Evolutionary conservation across 805 yeast genomes (phyloP).

Genomic region (Diddensiella caesifluorescens): DNA sequence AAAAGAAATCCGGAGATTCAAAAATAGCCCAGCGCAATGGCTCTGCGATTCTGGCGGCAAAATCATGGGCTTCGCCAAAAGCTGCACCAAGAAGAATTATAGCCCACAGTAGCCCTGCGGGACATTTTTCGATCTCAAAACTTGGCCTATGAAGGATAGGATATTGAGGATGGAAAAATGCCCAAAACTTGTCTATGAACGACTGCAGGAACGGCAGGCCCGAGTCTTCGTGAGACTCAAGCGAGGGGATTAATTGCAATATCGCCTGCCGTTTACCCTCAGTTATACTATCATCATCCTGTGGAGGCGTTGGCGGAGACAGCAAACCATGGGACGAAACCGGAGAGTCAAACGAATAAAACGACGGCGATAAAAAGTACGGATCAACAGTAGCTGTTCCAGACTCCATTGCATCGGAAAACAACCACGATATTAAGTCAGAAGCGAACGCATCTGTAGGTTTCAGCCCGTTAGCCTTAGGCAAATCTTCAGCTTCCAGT

Average conservation of each 20-base stretch:
- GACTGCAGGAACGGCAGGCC: constrained; percentile 27
- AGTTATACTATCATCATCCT: constrained; percentile 33
- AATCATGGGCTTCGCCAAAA: constrained; percentile 32
- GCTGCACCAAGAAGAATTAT: constrained; percentile 56
- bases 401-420: constrained; percentile 33
- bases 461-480: no score
- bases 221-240: constrained; percentile 37
- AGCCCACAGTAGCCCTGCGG: constrained; percentile 46
- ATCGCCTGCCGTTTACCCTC: constrained; percentile 28
- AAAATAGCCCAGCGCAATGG: constrained; percentile 69
- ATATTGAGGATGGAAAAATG: constrained; percentile 52
- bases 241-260: constrained; percentile 24
- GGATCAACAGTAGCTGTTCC: constrained; percentile 24
- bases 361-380: constrained; percentile 22
- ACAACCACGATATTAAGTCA: constrained; percentile 34
- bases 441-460: constrained; percentile 4
- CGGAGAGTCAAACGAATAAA: constrained; percentile 34
- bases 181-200: constrained; percentile 45
- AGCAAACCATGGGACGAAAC: constrained; percentile 37
- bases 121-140: constrained; percentile 44
- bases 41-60: constrained; percentile 44
- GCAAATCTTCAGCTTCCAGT: no score
- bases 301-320: constrained; percentile 34
- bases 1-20: constrained; percentile 62
- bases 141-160: constrained; percentile 57